Conservation (phyloP, 2,329 filamentous ascomycete genomes). For the Fusarium sp. region DNA sequence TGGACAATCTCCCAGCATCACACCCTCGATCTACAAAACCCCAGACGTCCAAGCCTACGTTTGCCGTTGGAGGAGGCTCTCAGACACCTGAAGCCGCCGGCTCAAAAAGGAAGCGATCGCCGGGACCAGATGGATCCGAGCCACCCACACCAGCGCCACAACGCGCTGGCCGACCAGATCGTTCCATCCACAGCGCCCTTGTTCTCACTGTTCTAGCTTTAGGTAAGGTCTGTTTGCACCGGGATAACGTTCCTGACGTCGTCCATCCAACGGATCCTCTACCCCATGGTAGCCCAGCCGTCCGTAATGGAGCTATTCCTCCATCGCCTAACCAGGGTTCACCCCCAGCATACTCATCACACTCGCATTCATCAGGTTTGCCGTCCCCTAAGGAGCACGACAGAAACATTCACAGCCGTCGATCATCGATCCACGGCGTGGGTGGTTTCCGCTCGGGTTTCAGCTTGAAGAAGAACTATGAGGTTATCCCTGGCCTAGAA, state of each 20-base stretch:
- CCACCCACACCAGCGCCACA: slow-evolving; percentile 48
- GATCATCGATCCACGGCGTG: slow-evolving; percentile 64
- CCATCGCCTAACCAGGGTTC: slow-evolving; percentile 68
- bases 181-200: slow-evolving; percentile 83
- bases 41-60: slow-evolving; percentile 50
- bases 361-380: slow-evolving; percentile 63
- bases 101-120: slow-evolving; percentile 70
- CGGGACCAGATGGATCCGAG: slow-evolving; percentile 54
- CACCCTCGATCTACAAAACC: slow-evolving; percentile 47
- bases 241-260: slow-evolving; percentile 68
- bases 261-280: slow-evolving; percentile 56
- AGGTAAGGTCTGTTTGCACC: slow-evolving; percentile 80
- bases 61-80: slow-evolving; percentile 50
- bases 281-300: slow-evolving; percentile 53
- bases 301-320: slow-evolving; percentile 63
- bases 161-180: slow-evolving; percentile 65
- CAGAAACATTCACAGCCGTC: slow-evolving; percentile 59
- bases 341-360: slow-evolving; percentile 60
- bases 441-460: slow-evolving; percentile 47
- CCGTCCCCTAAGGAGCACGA: slow-evolving; percentile 67
- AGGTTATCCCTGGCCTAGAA: slow-evolving; percentile 87
- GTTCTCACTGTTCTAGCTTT: slow-evolving; percentile 86
- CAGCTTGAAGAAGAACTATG: slow-evolving; percentile 72
- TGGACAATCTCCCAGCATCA: slow-evolving; percentile 60
- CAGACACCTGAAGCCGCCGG: slow-evolving; percentile 50